Evolutionary conservation across 805 yeast genomes (phyloP).

Genomic region (Yarrowia phangngaensis): DNA sequence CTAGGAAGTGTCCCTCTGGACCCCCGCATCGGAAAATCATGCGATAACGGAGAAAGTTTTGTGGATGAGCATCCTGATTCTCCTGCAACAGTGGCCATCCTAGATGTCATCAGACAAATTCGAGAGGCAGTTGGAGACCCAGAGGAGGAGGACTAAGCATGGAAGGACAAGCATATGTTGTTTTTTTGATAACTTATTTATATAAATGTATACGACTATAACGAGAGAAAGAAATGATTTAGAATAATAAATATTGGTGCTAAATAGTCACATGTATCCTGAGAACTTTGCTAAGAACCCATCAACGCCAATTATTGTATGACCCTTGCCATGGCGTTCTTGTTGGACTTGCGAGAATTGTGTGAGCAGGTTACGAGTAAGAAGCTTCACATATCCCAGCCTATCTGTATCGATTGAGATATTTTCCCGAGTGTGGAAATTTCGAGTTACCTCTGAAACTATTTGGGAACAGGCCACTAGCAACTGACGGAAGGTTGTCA

Average conservation of each 20-base stretch:
- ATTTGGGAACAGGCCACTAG: conserved; percentile 18
- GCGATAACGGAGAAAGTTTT: conserved; percentile 84
- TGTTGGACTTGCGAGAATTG: conserved; percentile 12
- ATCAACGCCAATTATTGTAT: conserved; percentile 4
- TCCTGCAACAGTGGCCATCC: conserved; percentile 83
- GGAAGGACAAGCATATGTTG: background rate
- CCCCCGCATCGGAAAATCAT: conserved; percentile 85
- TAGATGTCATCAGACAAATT: conserved; percentile 59
- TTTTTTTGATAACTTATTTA: conserved; percentile 18
- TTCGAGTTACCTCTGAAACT: conserved; percentile 7
- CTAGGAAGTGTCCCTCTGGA: conserved; percentile 93
- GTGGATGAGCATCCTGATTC: conserved; percentile 78
- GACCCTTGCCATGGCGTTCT: conserved; percentile 4
- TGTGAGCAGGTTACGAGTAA: background rate
- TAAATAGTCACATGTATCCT: background rate
- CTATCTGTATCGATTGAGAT: conserved; percentile 8
- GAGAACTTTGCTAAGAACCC: conserved; percentile 13
- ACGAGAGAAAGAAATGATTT: conserved; percentile 1
- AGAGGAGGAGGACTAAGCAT: background rate
- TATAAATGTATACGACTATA: conserved; percentile 19
- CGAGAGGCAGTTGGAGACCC: conserved; percentile 29
- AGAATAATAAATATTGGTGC: conserved; percentile 8
- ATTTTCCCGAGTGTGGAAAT: conserved; percentile 6
- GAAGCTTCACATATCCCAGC: conserved; percentile 6
- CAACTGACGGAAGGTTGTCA: conserved; percentile 25